Evolutionary conservation across 441 rosid species (phyloP), one percentile per base, ranked within the genome.

Genomic region (Pelargonium fulgidum): DNA sequence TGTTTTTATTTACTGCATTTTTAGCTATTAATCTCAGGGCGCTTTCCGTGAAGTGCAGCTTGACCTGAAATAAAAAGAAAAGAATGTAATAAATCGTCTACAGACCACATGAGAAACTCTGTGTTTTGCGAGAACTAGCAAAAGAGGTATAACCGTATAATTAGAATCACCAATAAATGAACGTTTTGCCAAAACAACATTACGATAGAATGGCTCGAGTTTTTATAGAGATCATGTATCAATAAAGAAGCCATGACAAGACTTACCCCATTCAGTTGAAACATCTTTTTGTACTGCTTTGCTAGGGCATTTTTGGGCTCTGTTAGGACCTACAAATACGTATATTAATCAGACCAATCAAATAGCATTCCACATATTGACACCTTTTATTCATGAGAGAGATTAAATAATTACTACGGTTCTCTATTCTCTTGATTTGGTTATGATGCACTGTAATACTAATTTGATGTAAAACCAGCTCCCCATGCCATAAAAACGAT

Each of bases 231-330:
- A 33, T 33, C 39, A 33, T 33, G 39, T 36, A 56, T 66, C 70
- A 7, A 29, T 8, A 10, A 65, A 26, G 54, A 54, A 75, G 71
- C 39, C 11, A 59, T 6, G 68, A 72, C 69, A 19, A 62, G 70
- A 78, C 92, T 84, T 85, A 92, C 99, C 20, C 85, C 90, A 81
- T 92, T 94, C 88, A 92, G 83, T 78, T 89, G 89, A 81, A 92
- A 94, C 91, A 92, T 83, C 83, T 85, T 94, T 83, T 74, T 87
- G 85, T 94, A 94, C 76, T 94, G 99, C 89, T 89, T 94, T 62
- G 90, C 94, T 56, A 94, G 87, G 44, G 99, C 97, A 81, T 94
- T 94, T 79, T 90, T 94, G 17, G 98, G 99, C 75, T 94, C 97
- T 0, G 96, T 87, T 74, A 94, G 81, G 62, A 94, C 97, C 99